A percentile compares a stretch with the other conserved stretches of the same genome.
Conservation (phyloP, 2,329 filamentous ascomycete genomes). For the Colletotrichum tanaceti region DNA sequence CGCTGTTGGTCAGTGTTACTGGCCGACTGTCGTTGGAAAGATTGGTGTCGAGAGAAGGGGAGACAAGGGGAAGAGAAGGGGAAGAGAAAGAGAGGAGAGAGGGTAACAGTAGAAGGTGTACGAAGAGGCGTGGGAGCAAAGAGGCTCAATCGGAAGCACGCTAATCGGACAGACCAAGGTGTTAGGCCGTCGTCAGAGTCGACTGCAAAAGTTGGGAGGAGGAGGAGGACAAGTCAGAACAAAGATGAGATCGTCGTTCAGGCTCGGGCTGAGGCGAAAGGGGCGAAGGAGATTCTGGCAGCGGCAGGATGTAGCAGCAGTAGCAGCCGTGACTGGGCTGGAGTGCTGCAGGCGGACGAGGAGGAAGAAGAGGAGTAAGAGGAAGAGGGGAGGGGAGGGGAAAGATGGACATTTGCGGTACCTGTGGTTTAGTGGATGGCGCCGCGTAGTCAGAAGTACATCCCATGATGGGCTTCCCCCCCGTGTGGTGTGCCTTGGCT, state of each 20-base stretch:
- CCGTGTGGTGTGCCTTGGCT: background rate
- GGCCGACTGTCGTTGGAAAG: slow-evolving; percentile 4
- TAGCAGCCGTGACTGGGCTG: slow-evolving; percentile 1
- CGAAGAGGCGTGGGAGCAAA: slow-evolving; percentile 13
- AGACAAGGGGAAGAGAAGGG: background rate
- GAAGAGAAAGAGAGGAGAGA: background rate
- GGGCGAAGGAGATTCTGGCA: slow-evolving; percentile 29
- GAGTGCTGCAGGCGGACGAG: background rate
- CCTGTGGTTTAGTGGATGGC: background rate
- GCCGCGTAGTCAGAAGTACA: background rate
- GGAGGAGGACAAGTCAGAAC: slow-evolving; percentile 35
- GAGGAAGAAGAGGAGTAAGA: background rate
- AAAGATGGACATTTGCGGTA: background rate
- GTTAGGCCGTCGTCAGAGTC: slow-evolving; percentile 1
- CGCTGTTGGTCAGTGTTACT: slow-evolving; percentile 9
- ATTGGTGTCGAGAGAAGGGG: background rate
- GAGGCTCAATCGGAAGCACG: slow-evolving; percentile 27
- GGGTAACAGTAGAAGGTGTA: slow-evolving; percentile 8
- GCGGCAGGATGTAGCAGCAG: background rate
- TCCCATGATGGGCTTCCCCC: background rate
- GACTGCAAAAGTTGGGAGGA: slow-evolving; percentile 33
- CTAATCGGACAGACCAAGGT: slow-evolving; percentile 18
- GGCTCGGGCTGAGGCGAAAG: slow-evolving; percentile 36
- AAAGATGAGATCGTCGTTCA: slow-evolving; percentile 36
- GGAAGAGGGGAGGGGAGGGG: background rate